Conservation (phyloP, 2,329 filamentous ascomycete species). For the Neonectria faginata region DNA sequence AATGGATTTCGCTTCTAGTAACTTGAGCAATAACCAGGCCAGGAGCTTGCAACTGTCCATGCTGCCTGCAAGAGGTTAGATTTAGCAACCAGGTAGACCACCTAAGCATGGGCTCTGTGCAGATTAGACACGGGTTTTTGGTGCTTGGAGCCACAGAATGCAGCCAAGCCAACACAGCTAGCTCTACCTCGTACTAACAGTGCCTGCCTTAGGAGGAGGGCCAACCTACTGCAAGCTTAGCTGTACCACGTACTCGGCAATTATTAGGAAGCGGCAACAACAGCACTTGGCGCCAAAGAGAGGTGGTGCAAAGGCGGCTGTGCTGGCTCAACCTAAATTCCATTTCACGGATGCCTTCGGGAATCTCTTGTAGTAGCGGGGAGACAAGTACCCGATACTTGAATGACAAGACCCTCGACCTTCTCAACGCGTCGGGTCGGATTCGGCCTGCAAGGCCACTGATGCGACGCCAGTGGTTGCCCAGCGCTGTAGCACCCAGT, state of each 20-base stretch:
- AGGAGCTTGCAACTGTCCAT: neutral
- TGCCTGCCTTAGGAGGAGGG: neutral
- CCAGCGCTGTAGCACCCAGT: conserved; percentile 1
- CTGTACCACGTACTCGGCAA: neutral
- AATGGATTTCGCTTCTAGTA: neutral
- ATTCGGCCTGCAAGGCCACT: conserved; percentile 4
- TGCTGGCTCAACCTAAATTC: neutral
- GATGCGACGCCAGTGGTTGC: neutral
- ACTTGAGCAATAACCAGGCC: neutral
- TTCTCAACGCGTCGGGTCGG: conserved; percentile 7
- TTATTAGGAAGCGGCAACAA: neutral
- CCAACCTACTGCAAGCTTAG: neutral
- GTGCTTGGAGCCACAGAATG: conserved; percentile 8
- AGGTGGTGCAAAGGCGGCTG: neutral
- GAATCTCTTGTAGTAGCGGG: neutral
- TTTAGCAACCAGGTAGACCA: neutral
- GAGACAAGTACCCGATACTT: conserved; percentile 21
- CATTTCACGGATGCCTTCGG: neutral
- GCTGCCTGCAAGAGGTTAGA: neutral
- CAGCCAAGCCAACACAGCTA: neutral
- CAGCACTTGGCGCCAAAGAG: neutral
- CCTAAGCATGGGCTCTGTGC: conserved; percentile 4
- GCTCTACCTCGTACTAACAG: neutral
- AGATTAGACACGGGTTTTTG: conserved; percentile 9
- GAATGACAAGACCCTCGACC: neutral